Percentiles rank a stretch among this genome's conserved stretches.
Conservation (phyloP, 805 yeast genomes). For the Tetrapisispora taiwanensis region DNA sequence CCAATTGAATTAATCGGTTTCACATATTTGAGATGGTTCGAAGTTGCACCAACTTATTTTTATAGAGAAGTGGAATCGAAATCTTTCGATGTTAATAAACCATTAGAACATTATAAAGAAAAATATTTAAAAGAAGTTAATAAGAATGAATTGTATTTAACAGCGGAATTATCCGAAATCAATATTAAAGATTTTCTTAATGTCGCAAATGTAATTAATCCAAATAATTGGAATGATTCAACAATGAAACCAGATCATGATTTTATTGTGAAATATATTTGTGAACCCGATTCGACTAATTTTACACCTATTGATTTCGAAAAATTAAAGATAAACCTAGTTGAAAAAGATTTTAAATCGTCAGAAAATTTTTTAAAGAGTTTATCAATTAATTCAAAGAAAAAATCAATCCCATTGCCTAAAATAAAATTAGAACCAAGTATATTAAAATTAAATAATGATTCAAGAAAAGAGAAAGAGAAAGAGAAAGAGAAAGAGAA, state of each 20-base stretch:
- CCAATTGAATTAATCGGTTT: conserved; percentile 39
- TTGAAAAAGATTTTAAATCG: conserved; percentile 16
- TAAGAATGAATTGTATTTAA: conserved; percentile 42
- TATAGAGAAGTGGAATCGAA: conserved; percentile 15
- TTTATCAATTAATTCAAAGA: conserved; percentile 10
- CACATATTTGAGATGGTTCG: conserved; percentile 34
- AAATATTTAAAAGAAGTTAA: conserved; percentile 12
- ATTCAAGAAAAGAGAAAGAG: background rate
- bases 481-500: too few relatives aligned
- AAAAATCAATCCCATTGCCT: background rate
- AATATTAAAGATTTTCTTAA: conserved; percentile 32
- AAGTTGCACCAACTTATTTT: conserved; percentile 25
- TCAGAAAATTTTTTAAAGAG: conserved; percentile 22
- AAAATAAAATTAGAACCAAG: background rate
- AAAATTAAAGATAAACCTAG: conserved; percentile 12
- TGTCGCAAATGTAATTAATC: conserved; percentile 35
- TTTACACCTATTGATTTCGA: conserved; percentile 17
- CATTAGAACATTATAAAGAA: conserved; percentile 6
- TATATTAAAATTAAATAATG: background rate
- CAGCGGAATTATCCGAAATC: conserved; percentile 37
- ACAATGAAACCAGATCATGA: conserved; percentile 20
- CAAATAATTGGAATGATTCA: conserved; percentile 18
- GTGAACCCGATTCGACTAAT: conserved; percentile 26
- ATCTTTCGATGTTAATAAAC: conserved; percentile 9
- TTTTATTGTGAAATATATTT: conserved; percentile 27